Evolutionary conservation across 2,329 filamentous ascomycete genomes (phyloP).

Genomic region (Trichoderma brevicompactum): DNA sequence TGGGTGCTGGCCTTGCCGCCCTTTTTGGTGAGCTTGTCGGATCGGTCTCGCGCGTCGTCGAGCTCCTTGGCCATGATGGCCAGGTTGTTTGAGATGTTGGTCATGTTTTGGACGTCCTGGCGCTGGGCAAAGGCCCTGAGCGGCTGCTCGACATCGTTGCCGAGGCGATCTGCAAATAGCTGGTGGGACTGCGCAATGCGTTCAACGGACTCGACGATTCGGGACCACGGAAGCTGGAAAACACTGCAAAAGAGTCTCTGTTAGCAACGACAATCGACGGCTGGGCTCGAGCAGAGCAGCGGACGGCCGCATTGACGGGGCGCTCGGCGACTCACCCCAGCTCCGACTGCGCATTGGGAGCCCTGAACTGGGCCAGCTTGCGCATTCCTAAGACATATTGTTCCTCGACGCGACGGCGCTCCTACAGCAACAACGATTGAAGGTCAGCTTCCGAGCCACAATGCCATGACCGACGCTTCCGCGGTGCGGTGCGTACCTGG

Average conservation of each 20-base stretch:
- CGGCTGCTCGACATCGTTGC: conserved; percentile 84
- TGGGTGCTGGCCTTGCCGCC: conserved; percentile 74
- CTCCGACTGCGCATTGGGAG: conserved; percentile 76
- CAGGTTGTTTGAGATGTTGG: conserved; percentile 81
- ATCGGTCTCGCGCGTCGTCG: conserved; percentile 80
- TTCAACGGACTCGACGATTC: conserved; percentile 79
- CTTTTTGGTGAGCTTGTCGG: conserved; percentile 82
- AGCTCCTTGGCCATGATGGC: conserved; percentile 80
- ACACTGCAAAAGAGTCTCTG: conserved; percentile 59
- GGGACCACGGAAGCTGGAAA: conserved; percentile 89
- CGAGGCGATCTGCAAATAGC: conserved; percentile 77
- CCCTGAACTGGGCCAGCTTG: conserved; percentile 75
- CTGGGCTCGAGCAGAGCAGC: not conserved
- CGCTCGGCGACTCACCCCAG: conserved; percentile 70
- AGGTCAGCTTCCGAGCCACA: conserved; percentile 13
- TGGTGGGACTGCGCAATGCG: conserved; percentile 83
- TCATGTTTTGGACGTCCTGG: conserved; percentile 81
- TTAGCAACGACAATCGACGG: not conserved
- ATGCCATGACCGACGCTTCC: conserved; percentile 22
- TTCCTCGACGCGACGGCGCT: conserved; percentile 90
- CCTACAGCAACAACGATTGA: conserved; percentile 56
- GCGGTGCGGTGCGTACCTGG: conserved; percentile 63
- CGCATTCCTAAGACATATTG: conserved; percentile 81
- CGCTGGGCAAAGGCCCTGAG: conserved; percentile 74
- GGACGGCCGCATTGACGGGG: not conserved